Base-by-base conservation (phyloP, 495 filamentous ascomycete genomes). In the Pseudoneurospora amorphoporcata region DNA sequence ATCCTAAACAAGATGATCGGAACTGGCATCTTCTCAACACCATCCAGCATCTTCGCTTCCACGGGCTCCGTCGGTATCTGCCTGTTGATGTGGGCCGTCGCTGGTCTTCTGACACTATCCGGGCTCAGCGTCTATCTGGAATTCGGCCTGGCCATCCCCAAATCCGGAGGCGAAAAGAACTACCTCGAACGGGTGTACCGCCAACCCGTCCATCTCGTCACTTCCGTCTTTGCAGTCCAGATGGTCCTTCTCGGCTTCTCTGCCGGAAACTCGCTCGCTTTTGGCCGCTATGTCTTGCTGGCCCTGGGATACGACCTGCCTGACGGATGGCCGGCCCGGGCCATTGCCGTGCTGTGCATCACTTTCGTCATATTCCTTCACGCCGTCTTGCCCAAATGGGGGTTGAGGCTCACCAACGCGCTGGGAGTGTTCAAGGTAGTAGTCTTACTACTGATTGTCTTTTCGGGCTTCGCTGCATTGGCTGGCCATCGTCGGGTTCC, bases 361-460 rank as follows among this genome's bases (percentile, higher is more conserved):
- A 88, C 87, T 68, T 83, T 91, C 45, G 87, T 88, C 0, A 83
- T 86, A 16, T 81, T 87, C 0, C 81, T 92, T 35, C 89, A 92
- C 73, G 77, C 88, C 0, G 77, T 82, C 7, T 81, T 86, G 0
- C 82, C 88, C 19, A 90, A 89, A 78, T 88, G 87, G 83, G 90
- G 90, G 14, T 83, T 92, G 69, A 83, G 85, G 39, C 83, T 91
- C 6, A 85, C 87, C 68, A 91, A 91, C 81, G 73, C 86, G 0
- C 86, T 92, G 0, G 90, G 88, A 29, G 81, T 90, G 8, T 83
- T 90, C 82, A 92, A 92, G 76, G 84, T 92, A 39, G 77, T 86
- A 17, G 83, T 92, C 68, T 83, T 92, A 17, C 47, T 89, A 9
- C 83, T 91, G 70, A 88, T 92, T 70, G 83, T 90, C 29, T 84